phyloP scores from a whole-genome alignment of 2,329 filamentous ascomycete species.

The Chrysosporium queenslandicum region DNA sequence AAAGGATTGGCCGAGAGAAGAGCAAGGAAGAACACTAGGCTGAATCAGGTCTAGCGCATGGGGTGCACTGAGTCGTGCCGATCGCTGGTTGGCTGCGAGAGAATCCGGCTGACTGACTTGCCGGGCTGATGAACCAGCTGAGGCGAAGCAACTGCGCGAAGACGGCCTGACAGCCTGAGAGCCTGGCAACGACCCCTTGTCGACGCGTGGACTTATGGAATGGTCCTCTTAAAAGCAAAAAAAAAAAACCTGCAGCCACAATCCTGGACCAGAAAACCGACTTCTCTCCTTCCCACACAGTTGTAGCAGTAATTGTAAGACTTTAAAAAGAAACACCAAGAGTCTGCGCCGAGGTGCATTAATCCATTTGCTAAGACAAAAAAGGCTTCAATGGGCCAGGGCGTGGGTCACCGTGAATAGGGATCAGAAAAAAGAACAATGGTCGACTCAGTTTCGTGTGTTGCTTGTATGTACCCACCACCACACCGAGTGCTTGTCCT shows the following conservation, averaged over 20 bases:
- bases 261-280: neutral
- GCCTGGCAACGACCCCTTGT: neutral
- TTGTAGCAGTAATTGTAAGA: conserved; percentile 2
- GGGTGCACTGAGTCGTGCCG: too few species aligned
- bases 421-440: neutral
- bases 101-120: too few species aligned
- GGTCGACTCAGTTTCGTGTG: neutral
- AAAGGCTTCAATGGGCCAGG: neutral
- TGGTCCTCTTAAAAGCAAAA: neutral
- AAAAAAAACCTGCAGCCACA: neutral
- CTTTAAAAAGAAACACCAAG: conserved; percentile 3
- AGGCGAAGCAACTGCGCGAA: too few species aligned
- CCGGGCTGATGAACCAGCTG: too few species aligned
- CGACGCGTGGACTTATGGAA: neutral
- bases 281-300: neutral
- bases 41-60: neutral
- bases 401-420: conserved; percentile 6
- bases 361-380: conserved; percentile 12
- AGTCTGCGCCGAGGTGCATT: conserved; percentile 2
- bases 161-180: neutral
- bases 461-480: conserved; percentile 6
- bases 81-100: neutral
- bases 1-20: conserved; percentile 1
- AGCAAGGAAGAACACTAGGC: neutral
- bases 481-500: neutral